A percentile compares a stretch with the other conserved stretches of the same genome.
These are phyloP conservation scores for Ascoidea rubescens DNA, from an alignment of 805 yeast species.

Conservation along the genomic window DNA sequence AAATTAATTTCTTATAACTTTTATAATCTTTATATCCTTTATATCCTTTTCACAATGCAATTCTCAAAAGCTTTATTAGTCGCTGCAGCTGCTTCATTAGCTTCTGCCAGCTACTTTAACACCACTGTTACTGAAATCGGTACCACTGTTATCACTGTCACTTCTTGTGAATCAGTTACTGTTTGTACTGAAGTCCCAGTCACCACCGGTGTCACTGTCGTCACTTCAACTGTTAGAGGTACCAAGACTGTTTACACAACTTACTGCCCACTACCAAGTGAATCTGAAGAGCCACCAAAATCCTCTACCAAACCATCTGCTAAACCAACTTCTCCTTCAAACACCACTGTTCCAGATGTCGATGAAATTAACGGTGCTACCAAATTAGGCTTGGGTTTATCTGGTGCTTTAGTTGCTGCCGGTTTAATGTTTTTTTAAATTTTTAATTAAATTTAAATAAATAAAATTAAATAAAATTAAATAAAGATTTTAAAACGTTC, in stretches of 20 bases:
- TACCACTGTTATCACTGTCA: background rate
- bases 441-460: no score
- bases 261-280: background rate
- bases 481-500: no score
- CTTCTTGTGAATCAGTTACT: background rate
- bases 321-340: no score
- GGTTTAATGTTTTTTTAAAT: background rate
- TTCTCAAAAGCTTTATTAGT: background rate
- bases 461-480: no score
- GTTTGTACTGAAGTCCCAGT: background rate
- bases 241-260: background rate
- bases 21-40: background rate
- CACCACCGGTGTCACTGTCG: background rate
- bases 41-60: background rate
- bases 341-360: background rate
- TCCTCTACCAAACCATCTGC: background rate
- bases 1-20: no score
- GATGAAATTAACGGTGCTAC: background rate
- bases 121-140: background rate
- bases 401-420: background rate
- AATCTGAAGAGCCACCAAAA: background rate
- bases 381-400: background rate
- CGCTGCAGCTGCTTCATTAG: background rate
- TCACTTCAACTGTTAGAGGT: background rate
- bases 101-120: background rate